Percentiles rank a stretch among this genome's conserved stretches.
Conservation (phyloP, 305 asterid genomes). For the Euphrasia arctica region DNA sequence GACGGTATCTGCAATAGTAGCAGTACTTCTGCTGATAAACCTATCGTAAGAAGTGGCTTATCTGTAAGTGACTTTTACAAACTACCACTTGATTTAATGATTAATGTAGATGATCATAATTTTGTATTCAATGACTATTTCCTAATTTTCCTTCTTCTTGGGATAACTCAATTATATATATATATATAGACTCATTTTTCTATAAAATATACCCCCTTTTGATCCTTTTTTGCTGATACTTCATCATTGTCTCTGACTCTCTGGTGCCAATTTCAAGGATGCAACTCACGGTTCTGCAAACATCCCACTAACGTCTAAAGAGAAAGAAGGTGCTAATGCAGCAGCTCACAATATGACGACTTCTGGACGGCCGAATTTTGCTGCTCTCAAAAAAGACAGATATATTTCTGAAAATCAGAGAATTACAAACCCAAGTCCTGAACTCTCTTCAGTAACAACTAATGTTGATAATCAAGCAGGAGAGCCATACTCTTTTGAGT, state of each 20-base stretch:
- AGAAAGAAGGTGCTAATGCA: slow-evolving; percentile 47
- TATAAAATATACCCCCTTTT: background rate
- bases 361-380: slow-evolving; percentile 63
- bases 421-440: slow-evolving; percentile 46
- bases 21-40: slow-evolving; percentile 43
- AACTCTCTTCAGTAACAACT: slow-evolving; percentile 42
- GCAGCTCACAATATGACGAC: slow-evolving; percentile 53
- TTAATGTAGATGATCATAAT: slow-evolving; percentile 7
- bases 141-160: background rate
- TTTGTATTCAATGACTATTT: background rate
- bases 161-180: slow-evolving; percentile 5
- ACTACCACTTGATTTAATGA: slow-evolving; percentile 16
- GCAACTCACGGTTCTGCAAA: slow-evolving; percentile 35
- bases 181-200: background rate
- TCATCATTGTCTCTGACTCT: background rate
- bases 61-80: slow-evolving; percentile 47
- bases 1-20: slow-evolving; percentile 43
- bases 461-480: slow-evolving; percentile 39
- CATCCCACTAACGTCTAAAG: slow-evolving; percentile 33
- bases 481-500: slow-evolving; percentile 30
- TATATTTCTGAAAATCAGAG: slow-evolving; percentile 47
- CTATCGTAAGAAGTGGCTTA: slow-evolving; percentile 40
- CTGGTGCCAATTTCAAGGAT: slow-evolving; percentile 43
- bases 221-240: slow-evolving; percentile 12
- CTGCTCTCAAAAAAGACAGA: slow-evolving; percentile 55